Base-by-base conservation (phyloP, 768 basidiomycete genomes). In the Mycena venus region DNA sequence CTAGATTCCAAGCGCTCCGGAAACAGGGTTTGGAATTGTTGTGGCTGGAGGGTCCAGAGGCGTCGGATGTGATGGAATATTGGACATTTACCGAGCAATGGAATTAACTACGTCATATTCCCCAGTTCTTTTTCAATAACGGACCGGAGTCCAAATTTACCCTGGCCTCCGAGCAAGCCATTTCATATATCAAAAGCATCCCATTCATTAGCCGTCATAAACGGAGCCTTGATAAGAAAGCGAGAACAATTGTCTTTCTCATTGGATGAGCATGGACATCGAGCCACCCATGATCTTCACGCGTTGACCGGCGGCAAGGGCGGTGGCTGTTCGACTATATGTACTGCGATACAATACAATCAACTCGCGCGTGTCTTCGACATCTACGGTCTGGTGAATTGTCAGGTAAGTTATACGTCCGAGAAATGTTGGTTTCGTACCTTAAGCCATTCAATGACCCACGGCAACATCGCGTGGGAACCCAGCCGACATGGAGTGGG, bases 301-400 rank as follows among this genome's bases (percentile, higher is more conserved):
- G 34, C 59, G 42, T 23, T 11, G 9, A 1, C 59, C 68, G 23
- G 31, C 21, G 6, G 34, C 59, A 23, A 68, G 9, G 7, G 58
- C 68, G 25, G 31, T n/a, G 23, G 29, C 17, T 9, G 31, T 51
- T 21, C 23, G n/a, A 6, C 47, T 23, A 19, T 69, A 36, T 1
- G 25, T 14, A 23, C 5, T 51, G 29, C 36, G 42, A 15, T 60
- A 69, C 3, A 53, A 4, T 19, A 25, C n/a, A 9, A 53, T 53
- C 6, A 69, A 44, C 10, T 69, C 68, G 31, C 59, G 68, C 34
- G 44, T 36, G 34, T 69, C 58, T 9, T 61, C 68, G 25, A 19
- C 31, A 23, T 68, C 67, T 15, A 68, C 67, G 9, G 14, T 32
- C 68, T 61, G 14, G n/a, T n/a, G n/a, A n/a, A n/a, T n/a, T n/a